Base-by-base conservation (phyloP, 2,329 filamentous ascomycete genomes). In the Aureobasidium sp. region DNA sequence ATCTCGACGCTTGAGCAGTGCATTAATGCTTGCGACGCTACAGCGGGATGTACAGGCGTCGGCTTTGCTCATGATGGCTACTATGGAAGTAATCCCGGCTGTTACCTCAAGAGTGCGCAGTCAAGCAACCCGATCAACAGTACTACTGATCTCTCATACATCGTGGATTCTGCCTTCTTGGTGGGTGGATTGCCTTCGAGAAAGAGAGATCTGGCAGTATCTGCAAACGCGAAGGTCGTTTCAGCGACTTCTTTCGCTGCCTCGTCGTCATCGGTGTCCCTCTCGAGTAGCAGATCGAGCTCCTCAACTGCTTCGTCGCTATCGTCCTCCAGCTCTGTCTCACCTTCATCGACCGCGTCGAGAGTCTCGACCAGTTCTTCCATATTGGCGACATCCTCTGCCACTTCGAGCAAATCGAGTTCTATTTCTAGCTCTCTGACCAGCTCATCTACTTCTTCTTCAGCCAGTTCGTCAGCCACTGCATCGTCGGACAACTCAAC, bases 1-100 rank as follows among this genome's bases (percentile, higher is more conserved):
- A 47, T 55, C 29, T 29, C 46, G 7, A 63, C 55, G 6, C 50
- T 63, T 17, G 62, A 63, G 39, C 53, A 59, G 15, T 63, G 62
- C 24, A 46, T 63, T 27, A 59, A 59, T 20, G 41, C 48, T 15
- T 63, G 62, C 48, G 62, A 63, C 41, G 37, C 41, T 17, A 44
- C 24, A 4, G 20, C 26, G n/a, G 46, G 46, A 24, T 61, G 62
- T n/a, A 27, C 51, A 9, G 62, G 48, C 29, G 62, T 63, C 8
- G 41, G 53, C 17, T 63, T 60, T 20, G 53, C 55, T 15, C 50
- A 60, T 41, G 48, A 47, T 41, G 55, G 53, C 13, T 63, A 59
- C 32, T 61, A 63, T 43, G 48, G 55, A 7, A 61, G 44, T 29
- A 60, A 60, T 24, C 47, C 61, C 5, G 61, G 50, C 1, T 62